Conservation (phyloP, 352 stramenopile species). For the Phytophthora agathidicida region DNA sequence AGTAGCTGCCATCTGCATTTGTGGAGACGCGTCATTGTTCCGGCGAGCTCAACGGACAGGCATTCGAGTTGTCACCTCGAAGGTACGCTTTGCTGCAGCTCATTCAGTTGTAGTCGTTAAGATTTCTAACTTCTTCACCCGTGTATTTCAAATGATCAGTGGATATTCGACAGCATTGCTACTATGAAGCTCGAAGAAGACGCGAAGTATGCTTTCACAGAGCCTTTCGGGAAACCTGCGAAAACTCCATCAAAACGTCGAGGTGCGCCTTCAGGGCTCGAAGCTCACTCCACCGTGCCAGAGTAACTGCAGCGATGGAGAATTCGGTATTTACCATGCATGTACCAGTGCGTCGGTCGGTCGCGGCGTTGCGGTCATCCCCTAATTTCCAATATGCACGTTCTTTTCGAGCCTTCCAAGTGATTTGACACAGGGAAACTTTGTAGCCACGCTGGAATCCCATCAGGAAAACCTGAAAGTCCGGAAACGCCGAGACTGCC, state of each 20-base stretch:
- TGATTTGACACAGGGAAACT: conserved; percentile 18
- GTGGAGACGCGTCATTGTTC: conserved; percentile 64
- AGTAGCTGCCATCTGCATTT: conserved; percentile 67
- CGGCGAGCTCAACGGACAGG: conserved; percentile 60
- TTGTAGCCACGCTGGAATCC: conserved; percentile 4
- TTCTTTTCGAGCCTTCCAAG: conserved; percentile 11
- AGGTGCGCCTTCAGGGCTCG: conserved; percentile 27
- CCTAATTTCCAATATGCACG: conserved; percentile 27
- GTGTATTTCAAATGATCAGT: conserved; percentile 32
- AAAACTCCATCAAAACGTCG: conserved; percentile 16
- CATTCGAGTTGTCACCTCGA: conserved; percentile 65
- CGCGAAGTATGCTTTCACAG: conserved; percentile 30
- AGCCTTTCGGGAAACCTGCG: conserved; percentile 4
- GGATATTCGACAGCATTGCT: conserved; percentile 82
- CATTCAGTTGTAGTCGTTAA: neutral
- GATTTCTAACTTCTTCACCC: conserved; percentile 5
- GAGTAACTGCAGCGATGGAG: conserved; percentile 27
- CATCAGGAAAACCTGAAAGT: neutral
- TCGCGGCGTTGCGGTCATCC: neutral
- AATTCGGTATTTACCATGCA: conserved; percentile 20
- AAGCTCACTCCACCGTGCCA: conserved; percentile 33
- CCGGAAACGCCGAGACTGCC: too few species aligned
- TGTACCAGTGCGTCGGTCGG: conserved; percentile 1
- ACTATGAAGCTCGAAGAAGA: conserved; percentile 66
- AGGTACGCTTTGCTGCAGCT: conserved; percentile 40